Evolutionary conservation across 1,284 basidiomycete species (phyloP).

Genomic region (Tilletiopsis washingtonensis): DNA sequence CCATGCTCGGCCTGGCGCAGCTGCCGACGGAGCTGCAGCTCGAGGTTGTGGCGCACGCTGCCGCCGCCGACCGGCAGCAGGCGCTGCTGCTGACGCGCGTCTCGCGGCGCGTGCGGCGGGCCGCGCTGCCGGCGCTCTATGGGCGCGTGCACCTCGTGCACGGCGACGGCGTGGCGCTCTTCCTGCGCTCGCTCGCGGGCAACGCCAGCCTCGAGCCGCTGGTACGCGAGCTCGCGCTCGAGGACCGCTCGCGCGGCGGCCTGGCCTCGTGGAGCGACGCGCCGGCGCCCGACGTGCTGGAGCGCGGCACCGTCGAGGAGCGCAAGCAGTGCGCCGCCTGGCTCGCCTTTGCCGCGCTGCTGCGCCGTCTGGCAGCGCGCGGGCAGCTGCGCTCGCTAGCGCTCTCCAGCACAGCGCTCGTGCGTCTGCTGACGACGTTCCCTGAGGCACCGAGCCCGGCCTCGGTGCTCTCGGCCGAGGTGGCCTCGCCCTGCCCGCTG

Average conservation of each 20-base stretch:
- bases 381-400: background rate
- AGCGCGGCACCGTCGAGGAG: too few species aligned
- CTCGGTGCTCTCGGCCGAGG: too few species aligned
- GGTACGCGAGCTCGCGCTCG: background rate
- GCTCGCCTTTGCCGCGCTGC: background rate
- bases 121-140: background rate
- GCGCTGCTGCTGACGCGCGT: background rate
- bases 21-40: background rate
- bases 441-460: too few species aligned
- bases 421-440: too few species aligned
- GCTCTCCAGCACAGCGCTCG: background rate
- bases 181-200: background rate
- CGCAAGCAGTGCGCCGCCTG: background rate
- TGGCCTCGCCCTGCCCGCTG: too few species aligned
- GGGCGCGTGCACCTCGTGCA: background rate
- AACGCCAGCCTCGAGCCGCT: background rate
- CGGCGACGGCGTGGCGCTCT: background rate
- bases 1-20: too few species aligned
- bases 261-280: background rate
- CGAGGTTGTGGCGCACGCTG: background rate
- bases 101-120: background rate
- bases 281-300: too few species aligned
- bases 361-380: background rate
- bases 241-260: background rate
- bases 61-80: background rate